Evolutionary conservation across 768 basidiomycete genomes (phyloP), one percentile per base, ranked within the genome.

Genomic region (Panellus pusillus): DNA sequence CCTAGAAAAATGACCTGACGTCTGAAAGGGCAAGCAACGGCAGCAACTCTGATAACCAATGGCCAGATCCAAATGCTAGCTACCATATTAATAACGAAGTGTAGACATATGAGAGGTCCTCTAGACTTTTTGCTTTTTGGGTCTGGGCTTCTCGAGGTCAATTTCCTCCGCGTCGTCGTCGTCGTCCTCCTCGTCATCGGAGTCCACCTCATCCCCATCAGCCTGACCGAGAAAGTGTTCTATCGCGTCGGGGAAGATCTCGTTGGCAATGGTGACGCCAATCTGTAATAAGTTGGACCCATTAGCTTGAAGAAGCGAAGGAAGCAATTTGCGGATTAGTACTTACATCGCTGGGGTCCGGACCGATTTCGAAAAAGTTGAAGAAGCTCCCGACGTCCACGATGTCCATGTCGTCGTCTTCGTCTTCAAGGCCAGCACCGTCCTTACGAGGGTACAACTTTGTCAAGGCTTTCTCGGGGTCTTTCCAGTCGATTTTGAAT

Each of bases 81-180:
- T 14, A 8, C 8, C 32, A 3, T 4, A 35, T 35, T 35, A 35
- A 35, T 35, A 35, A 35, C 14, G 8, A 35, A 35, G 14, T 3
- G 32, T 35, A 35, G 9, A 9, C 9, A 35, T 14, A 62, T 46
- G 58, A 36, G 44, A 43, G 46, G 45, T 48, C 44, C 11, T 65
- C 69, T 76, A 86, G 47, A 81, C 78, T 65, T 81, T 82, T 72
- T 79, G 82, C 72, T 86, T 90, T 73, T 92, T 92, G 49, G 82
- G 65, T 57, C 82, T 78, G 39, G 91, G 91, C 70, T 89, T 87
- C 69, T 93, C 91, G 52, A 93, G 73, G 71, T 93, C 91, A 71
- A 93, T 93, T 68, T 93, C 91, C 40, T 86, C 89, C 41, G 81
- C 89, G 19, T 90, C 86, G 29, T 87, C 86, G 3, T 89, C 87